phyloP scores from a whole-genome alignment of 495 filamentous ascomycete species.

The Emericellopsis terricola region DNA sequence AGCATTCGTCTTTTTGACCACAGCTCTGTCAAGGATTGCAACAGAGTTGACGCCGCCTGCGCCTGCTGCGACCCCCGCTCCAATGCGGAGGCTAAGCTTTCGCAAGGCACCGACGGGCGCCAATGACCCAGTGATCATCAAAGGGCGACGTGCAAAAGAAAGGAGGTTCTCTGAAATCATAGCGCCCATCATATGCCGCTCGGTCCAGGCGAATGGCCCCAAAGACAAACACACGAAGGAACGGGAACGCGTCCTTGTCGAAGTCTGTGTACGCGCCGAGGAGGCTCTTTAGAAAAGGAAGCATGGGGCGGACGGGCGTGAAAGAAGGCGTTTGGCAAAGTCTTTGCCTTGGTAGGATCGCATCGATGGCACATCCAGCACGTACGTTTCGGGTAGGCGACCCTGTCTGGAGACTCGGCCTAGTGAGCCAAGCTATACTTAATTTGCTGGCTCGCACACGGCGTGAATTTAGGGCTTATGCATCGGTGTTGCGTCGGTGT shows the following conservation, averaged over 20 bases:
- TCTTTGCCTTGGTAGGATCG: too few species aligned
- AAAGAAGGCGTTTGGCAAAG: too few species aligned
- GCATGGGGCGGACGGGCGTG: too few species aligned
- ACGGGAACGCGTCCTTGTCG: slow-evolving; percentile 18
- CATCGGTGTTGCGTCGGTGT: too few species aligned
- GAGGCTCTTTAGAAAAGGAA: too few species aligned
- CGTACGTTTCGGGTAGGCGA: too few species aligned
- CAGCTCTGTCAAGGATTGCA: slow-evolving; percentile 41
- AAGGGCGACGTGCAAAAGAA: slow-evolving; percentile 25
- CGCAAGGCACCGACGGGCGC: slow-evolving; percentile 11
- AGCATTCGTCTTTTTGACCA: slow-evolving; percentile 69
- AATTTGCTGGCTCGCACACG: too few species aligned
- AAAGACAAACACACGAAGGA: slow-evolving; percentile 30
- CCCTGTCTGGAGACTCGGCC: too few species aligned
- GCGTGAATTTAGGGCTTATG: too few species aligned
- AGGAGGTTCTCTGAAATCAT: slow-evolving; percentile 28
- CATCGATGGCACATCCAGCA: too few species aligned
- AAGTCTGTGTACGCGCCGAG: slow-evolving; percentile 16
- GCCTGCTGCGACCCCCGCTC: slow-evolving; percentile 10
- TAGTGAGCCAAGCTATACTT: too few species aligned
- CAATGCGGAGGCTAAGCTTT: slow-evolving; percentile 21
- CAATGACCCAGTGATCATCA: slow-evolving; percentile 9
- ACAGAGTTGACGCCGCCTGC: slow-evolving; percentile 27
- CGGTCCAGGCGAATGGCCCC: slow-evolving; percentile 12
- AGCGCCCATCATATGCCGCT: slow-evolving; percentile 24